Conservation (phyloP, 306 rosid species). For the Parietaria judaica region DNA sequence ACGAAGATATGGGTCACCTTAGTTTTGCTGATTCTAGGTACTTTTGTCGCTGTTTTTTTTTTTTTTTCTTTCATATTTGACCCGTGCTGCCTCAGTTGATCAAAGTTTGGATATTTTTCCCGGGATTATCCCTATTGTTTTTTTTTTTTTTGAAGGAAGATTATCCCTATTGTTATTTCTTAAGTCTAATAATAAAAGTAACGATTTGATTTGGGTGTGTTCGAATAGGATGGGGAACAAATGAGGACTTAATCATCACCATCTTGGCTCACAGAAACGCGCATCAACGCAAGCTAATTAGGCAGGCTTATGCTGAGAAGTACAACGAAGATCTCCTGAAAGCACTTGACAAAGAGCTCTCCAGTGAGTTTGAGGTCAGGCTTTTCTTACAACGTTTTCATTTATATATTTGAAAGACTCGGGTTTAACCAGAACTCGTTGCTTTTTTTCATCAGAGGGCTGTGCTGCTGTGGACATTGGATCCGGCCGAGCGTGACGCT, state of each 20-base stretch:
- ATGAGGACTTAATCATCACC: constrained; percentile 40
- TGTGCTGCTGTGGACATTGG: constrained; percentile 43
- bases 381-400: not conserved
- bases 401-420: not conserved
- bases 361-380: constrained; percentile 51
- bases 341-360: constrained; percentile 42
- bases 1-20: too few species aligned
- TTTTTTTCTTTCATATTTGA: too few species aligned
- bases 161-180: too few species aligned
- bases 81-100: too few species aligned
- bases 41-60: too few species aligned
- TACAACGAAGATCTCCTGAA: constrained; percentile 49
- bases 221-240: constrained; percentile 54
- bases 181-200: too few species aligned
- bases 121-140: too few species aligned
- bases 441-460: constrained; percentile 25
- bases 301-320: constrained; percentile 32
- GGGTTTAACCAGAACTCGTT: not conserved
- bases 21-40: too few species aligned
- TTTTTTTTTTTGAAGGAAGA: too few species aligned
- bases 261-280: constrained; percentile 53
- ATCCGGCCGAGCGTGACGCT: constrained; percentile 50
- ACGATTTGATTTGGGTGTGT: constrained; percentile 1
- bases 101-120: too few species aligned
- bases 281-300: constrained; percentile 33